Conservation (phyloP, 2,329 filamentous ascomycete genomes). For the Cladophialophora carrionii region DNA sequence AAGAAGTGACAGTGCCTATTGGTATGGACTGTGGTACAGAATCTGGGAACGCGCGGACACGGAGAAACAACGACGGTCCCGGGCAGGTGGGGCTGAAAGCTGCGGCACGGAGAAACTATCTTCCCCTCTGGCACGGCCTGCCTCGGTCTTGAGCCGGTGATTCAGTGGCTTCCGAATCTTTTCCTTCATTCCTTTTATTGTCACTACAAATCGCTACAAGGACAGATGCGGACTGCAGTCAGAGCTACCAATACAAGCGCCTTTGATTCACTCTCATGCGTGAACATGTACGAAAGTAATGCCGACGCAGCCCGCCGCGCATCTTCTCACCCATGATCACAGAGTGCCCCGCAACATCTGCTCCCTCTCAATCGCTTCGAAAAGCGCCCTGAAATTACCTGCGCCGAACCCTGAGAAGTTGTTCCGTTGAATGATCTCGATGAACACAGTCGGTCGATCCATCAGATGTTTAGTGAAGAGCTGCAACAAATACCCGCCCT, state of each 20-base stretch:
- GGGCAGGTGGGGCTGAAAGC: background rate
- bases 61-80: background rate
- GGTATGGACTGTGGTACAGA: background rate
- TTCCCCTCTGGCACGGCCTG: background rate
- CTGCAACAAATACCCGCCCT: constrained; percentile 79
- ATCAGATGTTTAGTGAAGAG: constrained; percentile 85
- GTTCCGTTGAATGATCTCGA: constrained; percentile 93
- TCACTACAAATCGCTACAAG: too few species aligned
- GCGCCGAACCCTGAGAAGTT: constrained; percentile 91
- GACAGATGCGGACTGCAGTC: too few species aligned
- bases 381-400: constrained; percentile 92
- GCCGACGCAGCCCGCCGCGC: background rate
- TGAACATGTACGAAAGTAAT: background rate
- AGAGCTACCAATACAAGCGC: background rate
- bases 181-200: background rate
- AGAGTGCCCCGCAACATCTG: constrained; percentile 85
- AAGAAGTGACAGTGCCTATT: background rate
- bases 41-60: background rate
- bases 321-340: constrained; percentile 45
- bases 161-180: background rate
- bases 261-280: background rate
- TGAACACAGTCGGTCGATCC: constrained; percentile 92
- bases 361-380: constrained; percentile 93
- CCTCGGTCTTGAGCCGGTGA: background rate
- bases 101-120: background rate